These are phyloP conservation scores for Penicillium freii DNA, from an alignment of 2,329 filamentous ascomycete species.

Conservation along the genomic window DNA sequence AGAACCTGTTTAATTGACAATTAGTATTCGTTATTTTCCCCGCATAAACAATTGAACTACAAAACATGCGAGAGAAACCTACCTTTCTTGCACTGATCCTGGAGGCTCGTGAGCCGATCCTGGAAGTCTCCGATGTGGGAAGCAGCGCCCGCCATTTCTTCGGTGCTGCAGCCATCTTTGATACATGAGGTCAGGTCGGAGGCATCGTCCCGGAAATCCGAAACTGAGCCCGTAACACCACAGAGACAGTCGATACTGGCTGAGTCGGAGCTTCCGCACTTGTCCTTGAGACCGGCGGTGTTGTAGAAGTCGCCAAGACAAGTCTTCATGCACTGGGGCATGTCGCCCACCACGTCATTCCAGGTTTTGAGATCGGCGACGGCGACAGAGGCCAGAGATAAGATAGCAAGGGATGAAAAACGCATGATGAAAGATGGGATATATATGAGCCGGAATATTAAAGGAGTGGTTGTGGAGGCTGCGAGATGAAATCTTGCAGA, in stretches of 20 bases:
- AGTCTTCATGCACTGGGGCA: conserved; percentile 9
- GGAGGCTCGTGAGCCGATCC: background rate
- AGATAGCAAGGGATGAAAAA: conserved; percentile 7
- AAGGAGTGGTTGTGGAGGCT: background rate
- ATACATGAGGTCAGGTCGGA: background rate
- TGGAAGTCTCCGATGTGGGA: background rate
- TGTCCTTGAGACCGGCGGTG: conserved; percentile 3
- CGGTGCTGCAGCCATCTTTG: background rate
- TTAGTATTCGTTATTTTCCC: background rate
- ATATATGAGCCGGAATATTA: conserved; percentile 25
- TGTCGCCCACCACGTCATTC: conserved; percentile 11
- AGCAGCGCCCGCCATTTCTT: background rate
- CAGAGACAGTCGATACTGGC: conserved; percentile 10
- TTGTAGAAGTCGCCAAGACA: conserved; percentile 12
- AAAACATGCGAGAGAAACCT: background rate
- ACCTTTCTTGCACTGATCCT: background rate
- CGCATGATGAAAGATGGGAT: conserved; percentile 6
- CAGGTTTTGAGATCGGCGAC: conserved; percentile 10
- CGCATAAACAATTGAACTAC: background rate
- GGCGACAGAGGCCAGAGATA: conserved; percentile 11
- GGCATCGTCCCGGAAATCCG: background rate
- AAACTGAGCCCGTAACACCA: background rate
- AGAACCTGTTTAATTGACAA: background rate
- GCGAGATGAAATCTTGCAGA: background rate
- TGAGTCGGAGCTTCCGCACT: conserved; percentile 7